Base-by-base conservation (phyloP, 768 basidiomycete genomes). In the Asterophora lycoperdoides region DNA sequence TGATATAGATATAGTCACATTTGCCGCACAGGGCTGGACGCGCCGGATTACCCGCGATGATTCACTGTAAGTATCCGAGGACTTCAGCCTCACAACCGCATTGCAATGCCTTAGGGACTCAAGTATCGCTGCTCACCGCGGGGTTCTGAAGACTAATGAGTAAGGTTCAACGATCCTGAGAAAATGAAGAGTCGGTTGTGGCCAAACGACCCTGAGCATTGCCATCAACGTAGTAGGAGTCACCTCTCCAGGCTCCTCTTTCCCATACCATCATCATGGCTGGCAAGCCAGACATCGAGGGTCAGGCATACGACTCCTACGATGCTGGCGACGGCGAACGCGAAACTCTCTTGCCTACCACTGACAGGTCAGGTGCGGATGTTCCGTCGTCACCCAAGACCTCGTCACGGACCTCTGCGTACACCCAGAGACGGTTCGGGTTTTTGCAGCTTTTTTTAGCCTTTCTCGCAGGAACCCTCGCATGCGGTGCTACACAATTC, bases 391-490 rank as follows among this genome's bases (percentile, higher is more conserved):
- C 46, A 39, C 47, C 51, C 11, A 38, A 42, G 43, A 40, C 35
- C 1, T 45, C 52, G 18, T 44, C 53, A 23, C 23, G 23, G 29
- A 52, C 56, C 9, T 57, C 54, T 38, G 62, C 53, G 35, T 23
- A 3, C 23, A 23, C 3, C 23, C 59, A 57, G 44, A 58, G 45
- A 28, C 63, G 60, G 45, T 74, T 73, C 55, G 64, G 59, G 29
- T 37, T 57, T 15, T 51, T 68, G 8, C 76, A 81, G 44, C 53
- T 82, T 3, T 42, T 68, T 1, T 61, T 64, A 0, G 78, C 84
- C 0, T 86, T 86, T 58, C 63, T 72, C 5, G 73, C 74, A 2
- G 85, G 85, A 3, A 57, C 76, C 17, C 48, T 75, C 13, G 73
- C 75, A 2, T 81, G 79, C 57, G 65, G 79, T 19, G 52, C 74